Evolutionary conservation across 2,329 filamentous ascomycete genomes (phyloP).

Genomic region (Beauveria sp.): DNA sequence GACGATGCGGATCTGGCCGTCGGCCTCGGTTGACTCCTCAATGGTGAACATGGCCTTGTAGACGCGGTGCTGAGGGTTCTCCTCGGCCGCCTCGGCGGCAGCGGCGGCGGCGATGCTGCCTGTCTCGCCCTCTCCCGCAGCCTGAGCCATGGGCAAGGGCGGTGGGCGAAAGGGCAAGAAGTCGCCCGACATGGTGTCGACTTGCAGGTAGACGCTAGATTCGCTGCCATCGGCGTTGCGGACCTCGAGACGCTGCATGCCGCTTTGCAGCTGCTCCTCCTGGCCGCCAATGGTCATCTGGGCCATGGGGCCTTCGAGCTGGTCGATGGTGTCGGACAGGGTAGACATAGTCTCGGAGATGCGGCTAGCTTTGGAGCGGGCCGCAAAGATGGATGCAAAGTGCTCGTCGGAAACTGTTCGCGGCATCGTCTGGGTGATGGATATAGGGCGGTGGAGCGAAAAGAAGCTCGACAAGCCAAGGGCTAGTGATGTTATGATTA

Average conservation of each 20-base stretch:
- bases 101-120: constrained; percentile 27
- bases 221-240: constrained; percentile 49
- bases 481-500: constrained; percentile 45
- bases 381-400: constrained; percentile 78
- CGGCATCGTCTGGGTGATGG: constrained; percentile 74
- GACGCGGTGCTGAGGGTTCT: constrained; percentile 41
- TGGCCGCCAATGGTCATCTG: constrained; percentile 39
- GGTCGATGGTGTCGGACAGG: constrained; percentile 51
- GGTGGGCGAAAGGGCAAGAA: constrained; percentile 80
- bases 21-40: constrained; percentile 54
- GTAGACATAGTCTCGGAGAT: constrained; percentile 60
- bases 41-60: constrained; percentile 61
- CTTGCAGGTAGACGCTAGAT: constrained; percentile 55
- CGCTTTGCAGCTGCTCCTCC: constrained; percentile 36
- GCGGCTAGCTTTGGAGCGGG: constrained; percentile 41
- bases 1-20: constrained; percentile 52
- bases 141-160: constrained; percentile 62
- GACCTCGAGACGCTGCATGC: constrained; percentile 42
- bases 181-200: constrained; percentile 60
- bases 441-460: constrained; percentile 90
- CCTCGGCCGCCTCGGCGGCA: constrained; percentile 30
- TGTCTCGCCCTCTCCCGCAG: constrained; percentile 22
- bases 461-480: constrained; percentile 89
- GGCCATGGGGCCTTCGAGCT: constrained; percentile 51
- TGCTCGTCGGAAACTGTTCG: constrained; percentile 61